Conservation (phyloP, 371 early-diverging fungal species). For the Choanephora cucurbitarum region DNA sequence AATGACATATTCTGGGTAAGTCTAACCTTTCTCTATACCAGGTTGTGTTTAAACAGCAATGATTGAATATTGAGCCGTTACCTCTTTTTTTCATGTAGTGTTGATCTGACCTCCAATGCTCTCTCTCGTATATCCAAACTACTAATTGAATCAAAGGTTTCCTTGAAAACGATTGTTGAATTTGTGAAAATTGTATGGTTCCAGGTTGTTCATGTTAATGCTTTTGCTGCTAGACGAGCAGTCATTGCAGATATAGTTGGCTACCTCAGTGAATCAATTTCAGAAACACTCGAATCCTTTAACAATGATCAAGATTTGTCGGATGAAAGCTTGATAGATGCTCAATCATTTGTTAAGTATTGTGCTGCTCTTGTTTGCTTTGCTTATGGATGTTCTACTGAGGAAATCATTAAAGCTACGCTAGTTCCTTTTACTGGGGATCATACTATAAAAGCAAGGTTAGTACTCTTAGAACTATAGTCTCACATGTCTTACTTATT, state of each 20-base stretch:
- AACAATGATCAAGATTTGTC: constrained; percentile 27
- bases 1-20: constrained; percentile 49
- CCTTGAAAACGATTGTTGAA: constrained; percentile 33
- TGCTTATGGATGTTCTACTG: constrained; percentile 43
- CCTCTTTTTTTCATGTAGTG: constrained; percentile 22
- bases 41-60: not conserved
- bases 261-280: constrained; percentile 39
- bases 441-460: constrained; percentile 31
- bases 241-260: constrained; percentile 47
- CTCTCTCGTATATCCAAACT: constrained; percentile 41
- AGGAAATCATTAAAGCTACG: constrained; percentile 38
- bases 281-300: constrained; percentile 23
- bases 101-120: constrained; percentile 41
- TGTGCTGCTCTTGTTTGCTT: constrained; percentile 42
- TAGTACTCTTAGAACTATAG: constrained; percentile 6
- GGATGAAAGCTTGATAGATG: constrained; percentile 25
- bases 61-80: not conserved
- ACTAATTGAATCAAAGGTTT: constrained; percentile 28
- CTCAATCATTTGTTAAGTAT: constrained; percentile 41
- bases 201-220: constrained; percentile 42
- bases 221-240: constrained; percentile 29
- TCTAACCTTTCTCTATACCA: not conserved
- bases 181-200: constrained; percentile 53
- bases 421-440: constrained; percentile 43
- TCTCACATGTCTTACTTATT: not conserved